Evolutionary conservation across 2,329 filamentous ascomycete genomes (phyloP), one percentile per base, ranked within the genome.

Genomic region (Fusarium nodosum): DNA sequence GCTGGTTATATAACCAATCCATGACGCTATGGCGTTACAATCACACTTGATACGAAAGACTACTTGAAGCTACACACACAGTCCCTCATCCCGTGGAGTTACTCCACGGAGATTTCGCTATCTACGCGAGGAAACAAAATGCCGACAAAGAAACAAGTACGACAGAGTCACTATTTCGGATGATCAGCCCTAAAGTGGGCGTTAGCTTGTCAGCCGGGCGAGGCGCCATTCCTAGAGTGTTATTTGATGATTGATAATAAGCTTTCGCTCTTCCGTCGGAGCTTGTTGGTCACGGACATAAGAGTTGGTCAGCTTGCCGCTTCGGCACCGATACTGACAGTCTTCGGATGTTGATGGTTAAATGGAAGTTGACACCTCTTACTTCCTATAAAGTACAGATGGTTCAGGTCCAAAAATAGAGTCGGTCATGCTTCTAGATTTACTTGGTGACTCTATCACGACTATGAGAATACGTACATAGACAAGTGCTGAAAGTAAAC

Each of bases 21-120:
- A 47, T 55, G 52, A 55, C 52, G 52, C 10, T 26, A 46, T 47
- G 30, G 39, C 52, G 42, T 34, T 10, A 46, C 22, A 18, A 26
- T 28, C 10, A 13, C 39, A 20, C 8, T 33, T 16, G 13, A 22
- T 20, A 47, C 7, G 26, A 11, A 4, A 22, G 4, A 7, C 13
- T 15, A 13, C 26, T 16, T 13, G 41, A 36, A 20, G 39, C 30
- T 28, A 20, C 11, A 22, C 11, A 12, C 33, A 28, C 18, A 11
- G 7, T 28, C 12, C 2, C 3, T 28, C 5, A 5, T 28, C 11
- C 18, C 22, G 24, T 34, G 20, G 39, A 33, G 20, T 12, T n/a
- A 5, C 16, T 28, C 41, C 39, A 46, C 22, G 52, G 30, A 24
- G 18, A 18, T 31, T 15, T 45, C 24, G 22, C 24, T 12, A 30